Evolutionary conservation across 345 rosid genomes (phyloP), one percentile per base, ranked within the genome.

Genomic region (Citrus sp.): DNA sequence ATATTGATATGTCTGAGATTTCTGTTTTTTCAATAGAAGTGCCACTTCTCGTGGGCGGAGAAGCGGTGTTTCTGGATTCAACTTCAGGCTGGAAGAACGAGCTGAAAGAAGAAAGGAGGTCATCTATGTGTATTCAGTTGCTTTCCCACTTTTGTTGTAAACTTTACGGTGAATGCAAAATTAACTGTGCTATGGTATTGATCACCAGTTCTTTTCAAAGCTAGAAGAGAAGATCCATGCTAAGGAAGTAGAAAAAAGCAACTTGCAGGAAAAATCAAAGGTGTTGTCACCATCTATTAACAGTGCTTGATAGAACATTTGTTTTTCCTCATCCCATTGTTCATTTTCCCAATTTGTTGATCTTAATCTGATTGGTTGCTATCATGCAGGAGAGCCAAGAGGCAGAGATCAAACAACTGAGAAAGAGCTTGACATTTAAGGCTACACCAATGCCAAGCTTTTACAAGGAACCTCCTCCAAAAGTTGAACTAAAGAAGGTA

Each of bases 51-150:
- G 79, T 79, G 86, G 89, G 30, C 73, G 86, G 73, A 84, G 92
- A 81, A 85, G 89, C 60, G 85, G 84, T 56, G 91, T 86, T 8
- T 90, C 94, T 77, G 99, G 97, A 80, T 96, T 96, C 78, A 89
- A 90, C 60, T 96, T 90, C 78, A 94, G 94, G 88, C 86, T 94
- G 87, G 97, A 92, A 63, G 99, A 94, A 84, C 93, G 98, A 10
- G 99, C 98, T 82, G 99, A 94, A 81, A 94, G 88, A 85, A 84
- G 99, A 72, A 96, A 87, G 82, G 98, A 94, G 99, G 98, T 96
- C 79, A 27, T 79, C 54, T 28, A 71, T 74, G 24, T 51, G 42
- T 68, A 62, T 79, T 54, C 67, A 14, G n/a, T 73, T 34, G 32
- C 55, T 67, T 65, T 70, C 4, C 69, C 46, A 42, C n/a, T 21